These are phyloP conservation scores for Letharia columbiana DNA, from an alignment of 495 filamentous ascomycete genomes.

Conservation along the genomic window DNA sequence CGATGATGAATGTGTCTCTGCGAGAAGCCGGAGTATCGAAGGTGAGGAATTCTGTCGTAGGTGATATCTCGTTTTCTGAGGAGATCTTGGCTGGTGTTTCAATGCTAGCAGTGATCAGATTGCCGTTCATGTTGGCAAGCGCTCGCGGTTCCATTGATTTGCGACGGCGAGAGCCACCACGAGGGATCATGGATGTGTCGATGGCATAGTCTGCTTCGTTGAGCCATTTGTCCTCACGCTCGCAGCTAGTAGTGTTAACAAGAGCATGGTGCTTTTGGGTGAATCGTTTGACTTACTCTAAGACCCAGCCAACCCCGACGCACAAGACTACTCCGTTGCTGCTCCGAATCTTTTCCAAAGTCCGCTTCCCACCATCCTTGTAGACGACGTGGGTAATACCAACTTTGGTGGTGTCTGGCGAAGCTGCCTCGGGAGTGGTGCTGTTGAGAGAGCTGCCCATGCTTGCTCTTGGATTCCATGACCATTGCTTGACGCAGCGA, in stretches of 20 bases:
- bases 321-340: slow-evolving; percentile 68
- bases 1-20: slow-evolving; percentile 42
- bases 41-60: slow-evolving; percentile 34
- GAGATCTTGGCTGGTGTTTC: slow-evolving; percentile 26
- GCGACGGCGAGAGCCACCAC: slow-evolving; percentile 66
- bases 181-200: slow-evolving; percentile 61
- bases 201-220: slow-evolving; percentile 62
- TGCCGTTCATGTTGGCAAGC: slow-evolving; percentile 64
- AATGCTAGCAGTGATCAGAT: slow-evolving; percentile 38
- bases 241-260: slow-evolving; percentile 50
- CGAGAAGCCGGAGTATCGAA: slow-evolving; percentile 40
- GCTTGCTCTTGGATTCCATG: slow-evolving; percentile 60
- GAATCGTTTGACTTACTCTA: slow-evolving; percentile 53
- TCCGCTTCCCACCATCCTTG: slow-evolving; percentile 83
- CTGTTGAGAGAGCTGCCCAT: slow-evolving; percentile 22
- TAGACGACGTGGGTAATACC: slow-evolving; percentile 93
- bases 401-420: slow-evolving; percentile 43
- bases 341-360: slow-evolving; percentile 76
- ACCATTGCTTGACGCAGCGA: slow-evolving; percentile 73
- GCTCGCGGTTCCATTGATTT: slow-evolving; percentile 90
- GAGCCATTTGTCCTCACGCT: slow-evolving; percentile 68
- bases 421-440: slow-evolving; percentile 5
- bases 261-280: not conserved
- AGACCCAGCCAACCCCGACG: slow-evolving; percentile 80
- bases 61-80: slow-evolving; percentile 22